A percentile compares a stretch with the other conserved stretches of the same genome.
These are phyloP conservation scores for Ilex paraguariensis DNA, from an alignment of 305 asterid genomes.

Conservation along the genomic window DNA sequence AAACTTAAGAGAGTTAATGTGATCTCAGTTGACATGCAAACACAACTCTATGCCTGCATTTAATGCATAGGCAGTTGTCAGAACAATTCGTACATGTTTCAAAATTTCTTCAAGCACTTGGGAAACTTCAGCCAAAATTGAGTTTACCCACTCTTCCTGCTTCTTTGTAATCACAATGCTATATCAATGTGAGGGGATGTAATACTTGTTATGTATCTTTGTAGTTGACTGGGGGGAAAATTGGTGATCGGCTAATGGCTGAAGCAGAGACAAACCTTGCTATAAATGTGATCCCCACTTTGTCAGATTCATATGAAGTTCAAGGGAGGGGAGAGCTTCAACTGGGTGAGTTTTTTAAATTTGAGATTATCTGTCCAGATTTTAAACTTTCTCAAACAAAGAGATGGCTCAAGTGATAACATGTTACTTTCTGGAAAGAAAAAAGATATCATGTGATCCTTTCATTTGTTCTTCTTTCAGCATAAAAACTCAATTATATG, in stretches of 20 bases:
- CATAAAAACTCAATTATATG: neutral
- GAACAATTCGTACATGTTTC: too few species aligned
- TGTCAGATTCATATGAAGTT: constrained; percentile 95
- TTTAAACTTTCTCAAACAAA: too few species aligned
- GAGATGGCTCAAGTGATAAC: constrained; percentile 3
- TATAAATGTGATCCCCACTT: constrained; percentile 82
- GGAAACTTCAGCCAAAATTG: too few species aligned
- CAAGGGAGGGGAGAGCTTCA: constrained; percentile 99
- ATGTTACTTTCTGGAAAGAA: neutral
- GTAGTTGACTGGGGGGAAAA: constrained; percentile 97
- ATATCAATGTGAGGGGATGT: too few species aligned
- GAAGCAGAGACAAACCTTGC: constrained; percentile 99
- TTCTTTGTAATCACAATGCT: too few species aligned
- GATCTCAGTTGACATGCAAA: too few species aligned
- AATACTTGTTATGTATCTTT: constrained; percentile 5
- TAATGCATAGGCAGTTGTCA: too few species aligned
- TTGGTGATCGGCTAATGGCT: constrained; percentile 89
- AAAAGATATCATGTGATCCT: neutral
- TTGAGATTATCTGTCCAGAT: too few species aligned
- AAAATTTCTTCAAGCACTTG: too few species aligned
- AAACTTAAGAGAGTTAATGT: too few species aligned
- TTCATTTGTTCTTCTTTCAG: constrained; percentile 9
- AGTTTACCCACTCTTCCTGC: too few species aligned
- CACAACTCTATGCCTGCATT: too few species aligned
- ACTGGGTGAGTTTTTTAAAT: constrained; percentile 55